Base-by-base conservation (phyloP, 2,329 filamentous ascomycete species). In the Botrytis fragariae region DNA sequence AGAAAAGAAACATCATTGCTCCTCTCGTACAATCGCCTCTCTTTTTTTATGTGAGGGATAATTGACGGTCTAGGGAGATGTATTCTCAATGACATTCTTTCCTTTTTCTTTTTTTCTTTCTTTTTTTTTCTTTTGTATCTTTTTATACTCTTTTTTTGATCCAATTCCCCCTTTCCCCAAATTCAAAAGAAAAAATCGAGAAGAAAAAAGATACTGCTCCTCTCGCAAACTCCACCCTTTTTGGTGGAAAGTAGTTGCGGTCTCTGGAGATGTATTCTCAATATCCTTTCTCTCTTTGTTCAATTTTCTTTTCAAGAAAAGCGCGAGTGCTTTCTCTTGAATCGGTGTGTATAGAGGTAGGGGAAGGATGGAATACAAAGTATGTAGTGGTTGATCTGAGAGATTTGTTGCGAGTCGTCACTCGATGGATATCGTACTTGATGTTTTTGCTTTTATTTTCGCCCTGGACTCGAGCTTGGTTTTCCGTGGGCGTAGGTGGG, bases 361-460 rank as follows among this genome's bases (percentile, higher is more conserved):
- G 6, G 4, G 2, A 14, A 0, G 3, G 2, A 22, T 10, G 4
- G 8, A 42, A 44, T 20, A 29, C 9, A 4, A 37, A 20, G 16
- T 22, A 18, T 67, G 3, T 18, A 10, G 35, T 61, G 44, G 9
- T 25, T 37, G 22, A 37, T 37, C 16, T 2, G 20, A 51, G 32
- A 37, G 22, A 67, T 51, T 48, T 51, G 44, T 10, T 51, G 22
- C 63, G 22, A 67, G 44, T 67, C 63, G 32, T 67, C 63, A 51
- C 44, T 51, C 29, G 63, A 51, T 20, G 44, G 14, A 20, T 67
- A 51, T 51, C 14, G 16, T 29, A 32, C 29, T 51, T 35, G 44
- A 20, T 20, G 7, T 39, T 51, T 51, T 10, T 25, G 4, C 7
- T 67, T 12, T 64, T 16, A 35, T 48, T n/a, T 3, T 3, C 0